phyloP scores from a whole-genome alignment of 192 early-diverging fungal species.

The Podila clonocystis region DNA sequence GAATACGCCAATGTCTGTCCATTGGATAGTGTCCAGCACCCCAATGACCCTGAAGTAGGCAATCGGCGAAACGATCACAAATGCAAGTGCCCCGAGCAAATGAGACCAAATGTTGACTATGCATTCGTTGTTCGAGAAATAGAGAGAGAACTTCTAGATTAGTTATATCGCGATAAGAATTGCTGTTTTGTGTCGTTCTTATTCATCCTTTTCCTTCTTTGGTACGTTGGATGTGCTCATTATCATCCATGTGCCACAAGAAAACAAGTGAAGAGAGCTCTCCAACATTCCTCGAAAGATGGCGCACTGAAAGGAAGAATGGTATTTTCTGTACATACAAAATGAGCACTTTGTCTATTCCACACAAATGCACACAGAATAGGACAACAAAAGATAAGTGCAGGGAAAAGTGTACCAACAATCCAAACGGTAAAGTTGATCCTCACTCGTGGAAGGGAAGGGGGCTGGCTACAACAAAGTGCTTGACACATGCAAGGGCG shows the following conservation, averaged over 20 bases:
- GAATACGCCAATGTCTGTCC: constrained; percentile 76
- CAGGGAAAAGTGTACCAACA: too few species aligned
- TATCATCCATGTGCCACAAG: not conserved
- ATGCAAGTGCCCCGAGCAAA: constrained; percentile 71
- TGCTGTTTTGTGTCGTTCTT: too few species aligned
- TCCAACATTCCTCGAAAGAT: not conserved
- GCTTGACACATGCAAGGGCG: too few species aligned
- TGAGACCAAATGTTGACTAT: constrained; percentile 91
- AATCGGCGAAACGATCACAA: constrained; percentile 63
- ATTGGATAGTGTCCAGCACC: constrained; percentile 58
- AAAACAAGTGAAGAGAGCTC: not conserved
- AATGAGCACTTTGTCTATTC: not conserved
- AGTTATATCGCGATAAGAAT: not conserved
- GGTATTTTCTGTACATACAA: not conserved
- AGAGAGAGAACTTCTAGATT: not conserved
- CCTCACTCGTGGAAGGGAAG: too few species aligned
- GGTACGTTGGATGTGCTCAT: not conserved
- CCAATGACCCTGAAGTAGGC: constrained; percentile 58
- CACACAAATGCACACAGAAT: too few species aligned
- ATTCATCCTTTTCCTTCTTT: too few species aligned
- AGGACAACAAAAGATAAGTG: too few species aligned
- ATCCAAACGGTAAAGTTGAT: too few species aligned
- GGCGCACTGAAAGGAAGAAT: not conserved
- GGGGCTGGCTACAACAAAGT: too few species aligned
- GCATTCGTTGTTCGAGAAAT: not conserved